Evolutionary conservation across 2,329 filamentous ascomycete species (phyloP).

Genomic region (Venturia effusa): DNA sequence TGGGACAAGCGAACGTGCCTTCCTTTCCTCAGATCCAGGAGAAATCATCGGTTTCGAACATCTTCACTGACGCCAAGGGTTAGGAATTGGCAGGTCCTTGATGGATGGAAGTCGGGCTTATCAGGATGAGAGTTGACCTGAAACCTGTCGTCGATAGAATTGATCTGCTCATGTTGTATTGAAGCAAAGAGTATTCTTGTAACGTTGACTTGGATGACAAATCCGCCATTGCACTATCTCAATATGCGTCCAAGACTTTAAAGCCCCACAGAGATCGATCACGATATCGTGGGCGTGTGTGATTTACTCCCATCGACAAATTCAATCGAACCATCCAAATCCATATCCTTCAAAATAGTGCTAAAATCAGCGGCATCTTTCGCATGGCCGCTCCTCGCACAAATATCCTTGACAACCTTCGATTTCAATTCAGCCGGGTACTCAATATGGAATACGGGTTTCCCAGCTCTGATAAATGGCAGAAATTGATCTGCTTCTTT

Average conservation of each 20-base stretch:
- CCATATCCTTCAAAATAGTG: conserved; percentile 55
- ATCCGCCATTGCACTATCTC: neutral
- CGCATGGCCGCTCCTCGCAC: conserved; percentile 17
- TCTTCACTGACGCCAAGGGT: too few species aligned
- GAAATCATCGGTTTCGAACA: too few species aligned
- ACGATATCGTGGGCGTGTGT: conserved; percentile 15
- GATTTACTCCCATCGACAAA: conserved; percentile 33
- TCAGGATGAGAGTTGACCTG: too few species aligned
- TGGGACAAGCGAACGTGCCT: too few species aligned
- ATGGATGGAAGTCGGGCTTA: too few species aligned
- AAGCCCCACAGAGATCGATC: neutral
- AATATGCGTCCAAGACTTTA: neutral
- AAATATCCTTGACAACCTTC: conserved; percentile 16
- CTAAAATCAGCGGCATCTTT: conserved; percentile 41
- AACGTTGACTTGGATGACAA: neutral
- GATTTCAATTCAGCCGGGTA: conserved; percentile 42
- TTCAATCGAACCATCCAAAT: conserved; percentile 52
- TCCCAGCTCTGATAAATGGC: conserved; percentile 47
- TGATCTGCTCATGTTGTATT: neutral
- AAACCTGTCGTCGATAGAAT: neutral
- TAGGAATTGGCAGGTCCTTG: too few species aligned
- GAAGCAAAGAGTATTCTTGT: neutral
- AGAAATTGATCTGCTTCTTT: conserved; percentile 48
- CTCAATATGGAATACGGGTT: conserved; percentile 65
- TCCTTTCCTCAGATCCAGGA: too few species aligned